Evolutionary conservation across 2,329 filamentous ascomycete genomes (phyloP).

Genomic region (Pseudogymnoascus sp.): DNA sequence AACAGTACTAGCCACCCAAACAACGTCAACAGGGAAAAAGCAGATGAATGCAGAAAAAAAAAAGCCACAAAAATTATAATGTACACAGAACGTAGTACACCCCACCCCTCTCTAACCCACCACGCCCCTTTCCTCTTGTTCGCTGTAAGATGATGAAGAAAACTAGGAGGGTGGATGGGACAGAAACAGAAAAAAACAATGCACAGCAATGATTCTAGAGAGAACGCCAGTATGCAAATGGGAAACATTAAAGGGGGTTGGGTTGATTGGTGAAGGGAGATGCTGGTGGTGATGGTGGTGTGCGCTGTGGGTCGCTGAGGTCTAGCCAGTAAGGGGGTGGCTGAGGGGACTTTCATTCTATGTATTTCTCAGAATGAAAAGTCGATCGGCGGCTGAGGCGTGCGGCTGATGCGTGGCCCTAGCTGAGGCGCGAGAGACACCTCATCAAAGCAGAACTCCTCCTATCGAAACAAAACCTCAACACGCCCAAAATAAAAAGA

Average conservation of each 20-base stretch:
- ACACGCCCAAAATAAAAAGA: neutral
- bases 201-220: neutral
- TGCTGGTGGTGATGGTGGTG: neutral
- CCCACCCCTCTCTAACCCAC: no score
- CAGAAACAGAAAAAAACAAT: neutral
- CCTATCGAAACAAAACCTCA: no score
- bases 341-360: neutral
- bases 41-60: neutral
- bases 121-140: neutral
- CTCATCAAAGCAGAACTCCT: no score
- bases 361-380: neutral
- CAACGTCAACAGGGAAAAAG: neutral
- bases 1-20: neutral
- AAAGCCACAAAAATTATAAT: neutral
- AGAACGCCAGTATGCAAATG: slow-evolving; percentile 2
- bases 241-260: neutral
- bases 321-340: neutral
- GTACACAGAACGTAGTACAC: slow-evolving; percentile 1
- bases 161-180: neutral
- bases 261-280: neutral
- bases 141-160: neutral
- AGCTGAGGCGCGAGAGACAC: neutral
- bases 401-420: neutral
- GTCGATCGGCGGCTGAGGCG: neutral
- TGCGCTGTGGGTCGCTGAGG: neutral